Conservation (phyloP, 371 early-diverging fungal genomes). For the Parasitella parasitica region DNA sequence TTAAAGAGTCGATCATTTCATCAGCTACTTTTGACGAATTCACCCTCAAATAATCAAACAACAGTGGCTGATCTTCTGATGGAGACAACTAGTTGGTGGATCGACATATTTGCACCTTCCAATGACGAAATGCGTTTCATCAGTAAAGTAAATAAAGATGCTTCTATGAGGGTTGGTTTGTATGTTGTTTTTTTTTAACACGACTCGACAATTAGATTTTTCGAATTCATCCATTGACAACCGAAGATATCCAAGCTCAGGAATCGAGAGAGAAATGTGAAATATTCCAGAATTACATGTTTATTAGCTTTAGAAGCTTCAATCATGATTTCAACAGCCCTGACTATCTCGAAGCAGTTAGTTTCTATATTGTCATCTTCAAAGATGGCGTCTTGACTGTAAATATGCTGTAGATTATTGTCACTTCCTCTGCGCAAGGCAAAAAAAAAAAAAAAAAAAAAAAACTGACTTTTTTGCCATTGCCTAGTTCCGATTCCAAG, state of each 20-base stretch:
- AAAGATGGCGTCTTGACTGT: conserved; percentile 63
- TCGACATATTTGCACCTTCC: conserved; percentile 83
- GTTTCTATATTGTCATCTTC: conserved; percentile 83
- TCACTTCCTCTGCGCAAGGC: too few species aligned
- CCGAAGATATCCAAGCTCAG: conserved; percentile 75
- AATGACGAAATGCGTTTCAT: conserved; percentile 76
- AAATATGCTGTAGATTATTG: too few species aligned
- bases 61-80: conserved; percentile 40
- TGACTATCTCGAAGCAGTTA: conserved; percentile 76
- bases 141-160: conserved; percentile 51
- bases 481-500: conserved; percentile 63
- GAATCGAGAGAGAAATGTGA: conserved; percentile 95
- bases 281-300: conserved; percentile 88
- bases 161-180: not conserved
- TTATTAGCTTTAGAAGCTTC: conserved; percentile 83
- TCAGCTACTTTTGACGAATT: conserved; percentile 30
- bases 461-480: not conserved
- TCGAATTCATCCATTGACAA: conserved; percentile 71
- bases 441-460: too few species aligned
- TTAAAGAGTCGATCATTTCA: conserved; percentile 49
- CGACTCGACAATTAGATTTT: conserved; percentile 43
- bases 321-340: conserved; percentile 69
- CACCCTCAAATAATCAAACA: conserved; percentile 16
- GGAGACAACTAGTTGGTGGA: conserved; percentile 75
- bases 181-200: not conserved